Base-by-base conservation (phyloP, 495 filamentous ascomycete species). In the Aspergillus coremiiformis region DNA sequence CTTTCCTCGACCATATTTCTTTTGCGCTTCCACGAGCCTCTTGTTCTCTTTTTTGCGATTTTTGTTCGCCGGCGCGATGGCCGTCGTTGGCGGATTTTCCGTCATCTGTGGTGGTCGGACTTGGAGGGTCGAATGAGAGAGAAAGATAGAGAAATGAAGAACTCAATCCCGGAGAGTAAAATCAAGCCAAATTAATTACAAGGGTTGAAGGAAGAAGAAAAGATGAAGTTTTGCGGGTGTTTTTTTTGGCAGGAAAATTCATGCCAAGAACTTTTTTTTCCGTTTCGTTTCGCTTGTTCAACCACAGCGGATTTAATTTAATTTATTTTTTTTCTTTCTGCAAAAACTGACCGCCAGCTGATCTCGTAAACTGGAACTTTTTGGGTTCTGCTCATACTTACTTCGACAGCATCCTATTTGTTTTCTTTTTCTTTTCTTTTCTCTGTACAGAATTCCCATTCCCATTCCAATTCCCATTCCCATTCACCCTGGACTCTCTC, bases 1-100 rank as follows among this genome's bases (percentile, higher is more conserved):
- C 49, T 79, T 76, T 29, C 93, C 93, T 62, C 93, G 84, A 27
- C 93, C 93, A 72, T 98, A 98, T 22, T 71, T 78, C 57, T 81
- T 76, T 54, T 86, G 78, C 27, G 91, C 92, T 65, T 89, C 80
- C n/a, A 57, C 50, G 9, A 71, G 51, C 51, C 72, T 63, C 50
- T 64, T 59, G 56, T 68, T 75, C 20, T 71, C 66, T 55, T n/a
- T n/a, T n/a, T 66, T 72, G 37, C 64, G 63, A 29, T 68, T 63
- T 17, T 66, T 55, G 42, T 49, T 54, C 22, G 59, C 53, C 44
- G 63, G 55, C 60, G 64, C 52, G 47, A 71, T 57, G 52, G 65
- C 69, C 55, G 62, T 66, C 2, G 58, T 63, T 29, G 62, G 55
- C 24, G 65, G 64, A 56, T 66, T 63, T 46, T 63, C 66, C 46